These are phyloP conservation scores for Combretum micranthum DNA, from an alignment of 345 rosid species.

Conservation along the genomic window DNA sequence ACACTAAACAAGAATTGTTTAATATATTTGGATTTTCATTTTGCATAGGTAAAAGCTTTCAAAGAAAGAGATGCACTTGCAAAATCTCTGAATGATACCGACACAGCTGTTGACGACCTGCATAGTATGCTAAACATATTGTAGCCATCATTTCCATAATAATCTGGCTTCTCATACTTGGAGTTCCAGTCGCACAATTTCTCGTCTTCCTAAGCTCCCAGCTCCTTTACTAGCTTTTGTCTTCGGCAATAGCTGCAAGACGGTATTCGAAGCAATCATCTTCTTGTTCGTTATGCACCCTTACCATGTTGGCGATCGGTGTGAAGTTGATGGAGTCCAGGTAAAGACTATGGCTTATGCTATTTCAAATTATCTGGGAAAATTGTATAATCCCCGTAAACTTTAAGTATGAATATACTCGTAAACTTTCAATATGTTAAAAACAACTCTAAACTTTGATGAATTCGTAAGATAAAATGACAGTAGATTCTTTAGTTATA, in stretches of 20 bases:
- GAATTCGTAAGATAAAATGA: too few relatives aligned
- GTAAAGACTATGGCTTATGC: too few relatives aligned
- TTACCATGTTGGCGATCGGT: conserved; percentile 42
- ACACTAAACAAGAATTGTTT: too few relatives aligned
- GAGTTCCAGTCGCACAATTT: conserved; percentile 34
- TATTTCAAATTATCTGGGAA: too few relatives aligned
- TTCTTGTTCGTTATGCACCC: conserved; percentile 53
- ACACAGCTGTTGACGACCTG: conserved; percentile 48
- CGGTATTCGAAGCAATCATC: conserved; percentile 41
- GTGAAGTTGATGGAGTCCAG: conserved; percentile 44
- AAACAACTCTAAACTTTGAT: too few relatives aligned
- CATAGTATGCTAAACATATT: conserved; percentile 34
- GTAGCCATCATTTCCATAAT: conserved; percentile 26
- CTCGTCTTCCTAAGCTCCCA: conserved; percentile 46
- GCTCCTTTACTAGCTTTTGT: conserved; percentile 38
- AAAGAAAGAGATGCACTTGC: conserved; percentile 36
- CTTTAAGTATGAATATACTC: too few relatives aligned
- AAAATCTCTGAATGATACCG: conserved; percentile 42
- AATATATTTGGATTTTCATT: neutral
- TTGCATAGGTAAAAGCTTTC: conserved; percentile 30
- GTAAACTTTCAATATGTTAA: too few relatives aligned
- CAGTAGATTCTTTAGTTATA: too few relatives aligned
- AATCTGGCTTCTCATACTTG: conserved; percentile 46
- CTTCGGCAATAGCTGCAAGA: conserved; percentile 49
- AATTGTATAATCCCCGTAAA: too few relatives aligned